Percentiles rank a stretch among this genome's conserved stretches.
Evolutionary conservation across 108 stramenopile species (phyloP).

Genomic region (Fragilariopsis cylindrus): DNA sequence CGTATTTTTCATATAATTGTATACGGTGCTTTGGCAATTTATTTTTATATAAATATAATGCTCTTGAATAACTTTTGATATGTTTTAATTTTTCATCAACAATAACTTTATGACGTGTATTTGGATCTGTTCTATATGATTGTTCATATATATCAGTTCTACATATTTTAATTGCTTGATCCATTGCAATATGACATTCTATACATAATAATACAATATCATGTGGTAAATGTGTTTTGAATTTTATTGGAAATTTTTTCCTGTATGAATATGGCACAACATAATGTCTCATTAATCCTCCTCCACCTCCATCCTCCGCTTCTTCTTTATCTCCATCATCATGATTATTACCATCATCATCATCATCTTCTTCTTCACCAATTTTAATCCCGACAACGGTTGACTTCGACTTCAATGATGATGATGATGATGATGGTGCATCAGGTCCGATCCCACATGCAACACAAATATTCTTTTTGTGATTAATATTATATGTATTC

Average conservation of each 20-base stretch:
- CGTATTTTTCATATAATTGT: constrained; percentile 26
- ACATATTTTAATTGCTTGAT: constrained; percentile 43
- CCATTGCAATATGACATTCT: constrained; percentile 69
- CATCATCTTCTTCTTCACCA: no score
- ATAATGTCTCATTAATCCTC: constrained; percentile 71
- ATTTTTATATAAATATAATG: constrained; percentile 51
- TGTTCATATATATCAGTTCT: constrained; percentile 46
- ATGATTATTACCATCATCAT: no score
- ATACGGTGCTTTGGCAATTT: constrained; percentile 50
- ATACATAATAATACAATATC: constrained; percentile 83
- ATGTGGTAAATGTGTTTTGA: constrained; percentile 83
- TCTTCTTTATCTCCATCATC: no score
- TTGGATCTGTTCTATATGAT: constrained; percentile 15
- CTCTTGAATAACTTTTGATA: constrained; percentile 62
- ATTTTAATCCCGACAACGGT: neutral
- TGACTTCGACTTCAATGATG: neutral
- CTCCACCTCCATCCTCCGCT: no score
- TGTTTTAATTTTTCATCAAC: constrained; percentile 32
- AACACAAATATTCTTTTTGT: constrained; percentile 74
- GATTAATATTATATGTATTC: constrained; percentile 43
- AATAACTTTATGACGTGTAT: constrained; percentile 1
- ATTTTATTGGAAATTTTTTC: constrained; percentile 56
- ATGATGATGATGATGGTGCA: neutral
- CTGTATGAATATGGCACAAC: constrained; percentile 81
- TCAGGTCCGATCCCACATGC: constrained; percentile 47